phyloP scores from a whole-genome alignment of 192 early-diverging fungal species.

The Umbelopsis sp. region DNA sequence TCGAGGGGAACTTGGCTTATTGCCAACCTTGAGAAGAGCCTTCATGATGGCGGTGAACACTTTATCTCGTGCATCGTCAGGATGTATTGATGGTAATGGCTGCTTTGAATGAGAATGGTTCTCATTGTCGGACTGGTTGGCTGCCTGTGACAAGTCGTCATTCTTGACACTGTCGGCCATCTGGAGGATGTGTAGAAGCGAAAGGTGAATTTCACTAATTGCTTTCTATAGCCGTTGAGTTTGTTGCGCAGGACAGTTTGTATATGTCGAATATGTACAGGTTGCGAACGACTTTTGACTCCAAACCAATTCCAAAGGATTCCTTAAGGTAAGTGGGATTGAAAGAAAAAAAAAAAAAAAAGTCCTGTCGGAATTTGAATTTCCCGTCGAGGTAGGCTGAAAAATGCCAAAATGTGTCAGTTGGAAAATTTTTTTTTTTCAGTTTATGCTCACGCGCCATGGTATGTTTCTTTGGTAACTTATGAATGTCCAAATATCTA shows the following conservation, averaged over 20 bases:
- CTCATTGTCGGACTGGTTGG: constrained; percentile 18
- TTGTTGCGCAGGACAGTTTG: not conserved
- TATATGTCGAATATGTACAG: constrained; percentile 14
- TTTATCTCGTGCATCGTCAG: constrained; percentile 80
- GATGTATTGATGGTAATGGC: constrained; percentile 52
- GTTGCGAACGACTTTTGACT: constrained; percentile 9
- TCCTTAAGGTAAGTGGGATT: not conserved
- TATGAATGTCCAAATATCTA: no score
- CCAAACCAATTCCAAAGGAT: constrained; percentile 8
- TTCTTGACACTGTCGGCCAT: constrained; percentile 21
- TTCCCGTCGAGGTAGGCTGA: not conserved
- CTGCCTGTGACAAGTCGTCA: constrained; percentile 15
- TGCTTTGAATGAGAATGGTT: constrained; percentile 15
- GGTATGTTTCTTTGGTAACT: no score
- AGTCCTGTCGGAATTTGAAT: constrained; percentile 13
- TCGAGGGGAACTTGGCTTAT: constrained; percentile 81
- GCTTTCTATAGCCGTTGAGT: not conserved
- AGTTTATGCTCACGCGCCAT: not conserved
- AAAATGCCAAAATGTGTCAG: constrained; percentile 3
- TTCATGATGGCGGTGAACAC: constrained; percentile 88
- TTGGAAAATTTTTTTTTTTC: not conserved
- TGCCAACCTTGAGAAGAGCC: constrained; percentile 72
- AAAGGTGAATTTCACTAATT: not conserved
- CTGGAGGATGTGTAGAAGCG: not conserved
- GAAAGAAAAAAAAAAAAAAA: constrained; percentile 22